A percentile compares a stretch with the other conserved stretches of the same genome.
Evolutionary conservation across 139 green algal species (phyloP).

Genomic region (Volvox reticuliferus): DNA sequence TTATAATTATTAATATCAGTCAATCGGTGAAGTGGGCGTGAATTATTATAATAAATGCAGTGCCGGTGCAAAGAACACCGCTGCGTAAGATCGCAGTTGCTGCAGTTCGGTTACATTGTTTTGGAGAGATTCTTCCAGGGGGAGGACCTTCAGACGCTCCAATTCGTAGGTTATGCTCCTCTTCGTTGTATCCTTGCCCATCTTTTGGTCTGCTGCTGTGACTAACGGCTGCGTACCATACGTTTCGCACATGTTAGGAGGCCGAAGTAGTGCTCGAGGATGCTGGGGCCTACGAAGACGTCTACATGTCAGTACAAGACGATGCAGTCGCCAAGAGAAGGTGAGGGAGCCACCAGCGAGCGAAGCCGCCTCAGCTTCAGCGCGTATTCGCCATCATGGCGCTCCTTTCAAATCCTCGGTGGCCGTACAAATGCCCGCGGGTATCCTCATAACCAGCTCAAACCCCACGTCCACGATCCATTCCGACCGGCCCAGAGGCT

Average conservation of each 20-base stretch:
- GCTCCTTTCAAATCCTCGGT: too few relatives aligned
- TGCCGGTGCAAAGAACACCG: too few relatives aligned
- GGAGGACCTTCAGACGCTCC: background rate
- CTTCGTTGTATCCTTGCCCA: background rate
- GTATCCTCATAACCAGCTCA: background rate
- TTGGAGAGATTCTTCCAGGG: background rate
- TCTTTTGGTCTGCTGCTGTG: background rate
- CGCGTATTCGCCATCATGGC: background rate
- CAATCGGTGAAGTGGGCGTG: too few relatives aligned
- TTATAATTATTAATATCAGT: too few relatives aligned
- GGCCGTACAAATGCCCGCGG: background rate
- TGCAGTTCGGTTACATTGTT: background rate
- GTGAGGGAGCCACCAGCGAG: background rate
- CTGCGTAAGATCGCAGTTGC: background rate
- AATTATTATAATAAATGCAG: too few relatives aligned
- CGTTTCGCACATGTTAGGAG: background rate
- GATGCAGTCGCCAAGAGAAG: background rate
- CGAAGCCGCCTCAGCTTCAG: background rate
- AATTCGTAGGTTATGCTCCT: background rate
- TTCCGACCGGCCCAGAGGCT: slow-evolving; percentile 4
- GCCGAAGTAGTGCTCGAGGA: slow-evolving; percentile 8
- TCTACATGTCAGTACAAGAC: background rate
- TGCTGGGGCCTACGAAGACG: slow-evolving; percentile 4
- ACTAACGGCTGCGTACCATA: background rate
- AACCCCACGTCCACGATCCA: background rate